phyloP scores from a whole-genome alignment of 345 rosid species.

The Anastatica hierochuntica region DNA sequence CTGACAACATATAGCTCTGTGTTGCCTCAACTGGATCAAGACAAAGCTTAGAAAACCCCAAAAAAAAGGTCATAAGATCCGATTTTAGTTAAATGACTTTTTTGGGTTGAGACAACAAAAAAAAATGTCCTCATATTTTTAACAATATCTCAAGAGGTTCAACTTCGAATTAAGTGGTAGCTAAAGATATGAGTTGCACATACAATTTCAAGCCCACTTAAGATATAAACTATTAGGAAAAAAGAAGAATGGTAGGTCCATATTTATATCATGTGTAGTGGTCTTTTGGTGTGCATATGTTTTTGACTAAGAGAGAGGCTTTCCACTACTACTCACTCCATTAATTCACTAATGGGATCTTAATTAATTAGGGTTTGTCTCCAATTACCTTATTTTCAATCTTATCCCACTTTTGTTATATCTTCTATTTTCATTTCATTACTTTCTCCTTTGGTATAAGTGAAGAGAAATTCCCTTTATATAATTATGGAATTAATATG shows the following conservation, averaged over 20 bases:
- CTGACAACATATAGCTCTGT: constrained; percentile 7
- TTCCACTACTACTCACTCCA: constrained; percentile 25
- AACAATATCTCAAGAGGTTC: constrained; percentile 19
- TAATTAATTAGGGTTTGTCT: neutral
- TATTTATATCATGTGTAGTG: constrained; percentile 3
- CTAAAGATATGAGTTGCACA: constrained; percentile 12
- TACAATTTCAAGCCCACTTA: constrained; percentile 13
- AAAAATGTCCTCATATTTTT: constrained; percentile 6
- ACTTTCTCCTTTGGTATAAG: no score
- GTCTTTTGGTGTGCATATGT: constrained; percentile 24
- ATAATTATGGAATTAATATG: no score
- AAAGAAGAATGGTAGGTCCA: constrained; percentile 8
- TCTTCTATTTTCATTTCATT: no score
- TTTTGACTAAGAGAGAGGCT: constrained; percentile 17
- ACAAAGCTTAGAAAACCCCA: neutral
- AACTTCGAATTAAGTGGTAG: constrained; percentile 25
- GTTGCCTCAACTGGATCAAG: constrained; percentile 6
- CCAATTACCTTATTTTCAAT: no score
- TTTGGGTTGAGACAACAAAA: constrained; percentile 16
- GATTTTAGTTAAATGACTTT: constrained; percentile 16
- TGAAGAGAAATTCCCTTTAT: no score
- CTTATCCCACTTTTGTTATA: no score
- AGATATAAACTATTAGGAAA: neutral
- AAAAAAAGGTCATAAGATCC: constrained; percentile 22
- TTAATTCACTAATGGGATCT: constrained; percentile 8